Evolutionary conservation across 306 rosid genomes (phyloP), one percentile per base, ranked within the genome.

Genomic region (Hippophae rhamnoides): DNA sequence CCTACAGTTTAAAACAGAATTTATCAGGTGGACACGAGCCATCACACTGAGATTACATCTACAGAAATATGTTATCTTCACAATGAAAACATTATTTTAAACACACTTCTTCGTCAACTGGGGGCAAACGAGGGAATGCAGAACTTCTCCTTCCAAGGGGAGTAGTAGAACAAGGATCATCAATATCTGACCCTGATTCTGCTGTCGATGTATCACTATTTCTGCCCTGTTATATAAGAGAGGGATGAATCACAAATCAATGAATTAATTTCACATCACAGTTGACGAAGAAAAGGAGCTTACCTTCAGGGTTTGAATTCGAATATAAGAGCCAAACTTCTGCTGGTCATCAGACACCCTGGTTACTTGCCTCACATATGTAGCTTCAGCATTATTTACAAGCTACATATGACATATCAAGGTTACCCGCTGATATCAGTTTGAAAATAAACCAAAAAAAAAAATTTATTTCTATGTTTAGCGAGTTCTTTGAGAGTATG

Each of bases 61-160:
- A 47, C 58, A 45, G 46, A 58, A 60, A 52, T 58, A 45, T 54
- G 58, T 62, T 56, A 49, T 42, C 44, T 41, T 57, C 56, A 6
- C 57, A 64, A 40, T 10, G 9, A 55, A 40, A 10, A 41, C 9
- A 4, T 47, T 47, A 42, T 58, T 69, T 13, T 18, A 63, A 70
- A 67, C 89, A 70, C 70, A 92, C 99, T 77, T 92, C 96, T 82
- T 92, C 96, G 43, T 74, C 59, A 62, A 92, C 86, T 40, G 96
- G 81, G 18, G 82, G 81, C 76, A 92, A 77, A 66, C 56, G 63
- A 75, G 89, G 77, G 77, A 65, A 41, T 44, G 74, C 56, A 11
- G 76, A 67, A 68, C 74, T 69, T 59, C 81, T 66, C 65, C 55
- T 77, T 72, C 84, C 78, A n/a, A 65, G 13, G 40, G 86, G 81